Conservation (phyloP, 2,329 filamentous ascomycete genomes). For the Mycosphaerelloides madeirae region DNA sequence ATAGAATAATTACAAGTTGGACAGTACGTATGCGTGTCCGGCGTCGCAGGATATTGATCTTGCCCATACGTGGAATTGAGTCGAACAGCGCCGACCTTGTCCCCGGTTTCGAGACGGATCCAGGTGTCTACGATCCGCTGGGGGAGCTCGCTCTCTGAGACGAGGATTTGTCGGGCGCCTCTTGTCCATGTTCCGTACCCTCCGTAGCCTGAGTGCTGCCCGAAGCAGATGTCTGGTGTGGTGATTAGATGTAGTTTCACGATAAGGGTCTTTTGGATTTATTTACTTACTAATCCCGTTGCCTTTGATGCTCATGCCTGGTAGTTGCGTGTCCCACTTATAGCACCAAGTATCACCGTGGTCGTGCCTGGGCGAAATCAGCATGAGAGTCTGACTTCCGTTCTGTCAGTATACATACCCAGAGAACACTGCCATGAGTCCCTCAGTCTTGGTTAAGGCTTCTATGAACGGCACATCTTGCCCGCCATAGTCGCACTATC, state of each 20-base stretch:
- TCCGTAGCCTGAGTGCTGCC: slow-evolving; percentile 29
- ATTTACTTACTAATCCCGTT: slow-evolving; percentile 23
- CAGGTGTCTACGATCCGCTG: slow-evolving; percentile 26
- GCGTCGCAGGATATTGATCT: slow-evolving; percentile 27
- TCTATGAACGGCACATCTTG: slow-evolving; percentile 61
- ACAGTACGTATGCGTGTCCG: slow-evolving; percentile 21
- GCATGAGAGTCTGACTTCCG: background rate
- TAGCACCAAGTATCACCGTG: slow-evolving; percentile 39
- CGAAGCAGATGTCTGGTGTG: slow-evolving; percentile 28
- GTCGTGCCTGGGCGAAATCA: background rate
- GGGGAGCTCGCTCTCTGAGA: slow-evolving; percentile 22
- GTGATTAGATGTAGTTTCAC: background rate
- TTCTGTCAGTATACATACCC: slow-evolving; percentile 49
- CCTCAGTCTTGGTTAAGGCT: slow-evolving; percentile 51
- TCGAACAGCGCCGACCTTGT: slow-evolving; percentile 25
- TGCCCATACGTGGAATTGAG: slow-evolving; percentile 30
- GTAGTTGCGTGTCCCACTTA: slow-evolving; percentile 26
- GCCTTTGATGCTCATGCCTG: slow-evolving; percentile 27
- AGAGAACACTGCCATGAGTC: slow-evolving; percentile 56
- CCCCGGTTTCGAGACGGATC: slow-evolving; percentile 30
- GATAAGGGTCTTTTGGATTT: too few relatives aligned
- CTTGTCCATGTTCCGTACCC: slow-evolving; percentile 33
- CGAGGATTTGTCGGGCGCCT: slow-evolving; percentile 27
- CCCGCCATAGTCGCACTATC: slow-evolving; percentile 36
- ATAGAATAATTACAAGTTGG: slow-evolving; percentile 18